Conservation (phyloP, 1,284 basidiomycete genomes). For the Rhodofomes roseus region DNA sequence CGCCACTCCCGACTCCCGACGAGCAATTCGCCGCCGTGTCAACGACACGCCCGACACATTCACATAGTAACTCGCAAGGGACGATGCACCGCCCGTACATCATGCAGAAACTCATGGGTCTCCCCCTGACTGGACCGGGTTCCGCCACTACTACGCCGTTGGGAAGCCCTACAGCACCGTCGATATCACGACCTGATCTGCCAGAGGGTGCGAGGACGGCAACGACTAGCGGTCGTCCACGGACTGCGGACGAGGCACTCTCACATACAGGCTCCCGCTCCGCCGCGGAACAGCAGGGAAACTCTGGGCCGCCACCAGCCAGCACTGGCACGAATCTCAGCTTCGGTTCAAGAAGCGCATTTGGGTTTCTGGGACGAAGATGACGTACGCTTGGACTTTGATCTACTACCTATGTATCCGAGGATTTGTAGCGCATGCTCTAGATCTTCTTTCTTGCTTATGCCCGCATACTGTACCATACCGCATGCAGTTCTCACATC, state of each 20-base stretch:
- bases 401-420: not conserved
- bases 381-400: not conserved
- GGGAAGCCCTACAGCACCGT: constrained; percentile 14
- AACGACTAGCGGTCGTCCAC: not conserved
- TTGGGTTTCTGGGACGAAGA: not conserved
- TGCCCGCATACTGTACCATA: not conserved
- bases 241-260: not conserved
- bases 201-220: not conserved
- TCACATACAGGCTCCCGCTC: not conserved
- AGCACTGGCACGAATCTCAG: not conserved
- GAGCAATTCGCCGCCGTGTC: constrained; percentile 9
- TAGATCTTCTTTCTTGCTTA: not conserved
- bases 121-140: constrained; percentile 11
- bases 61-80: constrained; percentile 4
- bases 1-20: constrained; percentile 39
- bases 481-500: not conserved
- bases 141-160: constrained; percentile 18
- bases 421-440: not conserved
- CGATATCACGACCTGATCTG: not conserved
- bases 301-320: not conserved
- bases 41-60: constrained; percentile 16
- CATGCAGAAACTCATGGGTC: constrained; percentile 39
- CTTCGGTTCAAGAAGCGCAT: not conserved
- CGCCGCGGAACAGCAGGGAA: not conserved
- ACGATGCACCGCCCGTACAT: constrained; percentile 21